Percentiles rank a stretch among this genome's conserved stretches.
These are phyloP conservation scores for Ceratobasidium sp. DNA, from an alignment of 1,284 basidiomycete species.

Conservation along the genomic window DNA sequence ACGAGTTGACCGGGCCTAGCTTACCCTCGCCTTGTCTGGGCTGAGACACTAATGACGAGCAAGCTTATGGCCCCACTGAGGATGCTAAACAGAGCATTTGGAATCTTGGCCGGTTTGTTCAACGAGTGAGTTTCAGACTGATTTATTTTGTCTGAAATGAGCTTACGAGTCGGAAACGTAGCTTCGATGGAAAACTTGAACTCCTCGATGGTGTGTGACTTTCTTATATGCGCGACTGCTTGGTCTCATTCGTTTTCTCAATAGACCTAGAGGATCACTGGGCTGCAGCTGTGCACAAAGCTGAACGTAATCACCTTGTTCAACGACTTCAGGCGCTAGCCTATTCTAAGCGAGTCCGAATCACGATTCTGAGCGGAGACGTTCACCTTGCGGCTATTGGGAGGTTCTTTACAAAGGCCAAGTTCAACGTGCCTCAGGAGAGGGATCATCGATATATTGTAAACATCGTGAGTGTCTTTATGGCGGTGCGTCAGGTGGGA, in stretches of 20 bases:
- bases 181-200: conserved; percentile 37
- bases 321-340: conserved; percentile 55
- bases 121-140: conserved; percentile 28
- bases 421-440: conserved; percentile 52
- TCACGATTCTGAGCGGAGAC: conserved; percentile 58
- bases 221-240: conserved; percentile 47
- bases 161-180: background rate
- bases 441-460: conserved; percentile 58
- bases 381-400: conserved; percentile 55
- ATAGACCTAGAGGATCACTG: conserved; percentile 58
- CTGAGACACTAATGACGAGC: conserved; percentile 51
- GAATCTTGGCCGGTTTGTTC: conserved; percentile 39
- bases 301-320: conserved; percentile 62
- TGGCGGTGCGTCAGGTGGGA: background rate
- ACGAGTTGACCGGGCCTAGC: conserved; percentile 42
- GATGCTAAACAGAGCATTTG: conserved; percentile 50
- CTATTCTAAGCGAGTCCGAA: conserved; percentile 53
- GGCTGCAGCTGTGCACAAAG: conserved; percentile 57
- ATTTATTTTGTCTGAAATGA: background rate
- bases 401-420: conserved; percentile 52
- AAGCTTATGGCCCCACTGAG: conserved; percentile 48
- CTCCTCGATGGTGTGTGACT: conserved; percentile 50
- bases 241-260: conserved; percentile 50
- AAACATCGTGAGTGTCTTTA: conserved; percentile 53
- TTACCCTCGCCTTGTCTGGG: conserved; percentile 52